These are phyloP conservation scores for Russula ochroleuca DNA, from an alignment of 768 basidiomycete genomes.

Conservation along the genomic window DNA sequence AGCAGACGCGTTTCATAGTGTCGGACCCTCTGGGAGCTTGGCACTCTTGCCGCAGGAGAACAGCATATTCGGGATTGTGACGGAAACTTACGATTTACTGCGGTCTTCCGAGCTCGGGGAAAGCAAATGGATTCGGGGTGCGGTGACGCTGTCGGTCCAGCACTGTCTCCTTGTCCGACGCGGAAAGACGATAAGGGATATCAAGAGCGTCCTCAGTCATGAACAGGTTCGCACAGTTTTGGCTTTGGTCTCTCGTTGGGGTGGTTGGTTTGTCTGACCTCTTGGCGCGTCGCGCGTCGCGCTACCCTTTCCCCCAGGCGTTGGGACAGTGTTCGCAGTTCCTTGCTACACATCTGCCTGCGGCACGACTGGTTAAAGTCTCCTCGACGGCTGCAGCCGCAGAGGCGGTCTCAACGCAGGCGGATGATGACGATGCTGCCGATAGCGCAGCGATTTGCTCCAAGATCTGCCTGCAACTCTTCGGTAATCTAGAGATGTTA, in stretches of 20 bases:
- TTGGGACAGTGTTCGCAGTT: slow-evolving; percentile 74
- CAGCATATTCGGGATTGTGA: slow-evolving; percentile 64
- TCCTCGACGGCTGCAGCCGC: slow-evolving; percentile 74
- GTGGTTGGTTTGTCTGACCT: no score
- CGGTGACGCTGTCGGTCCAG: slow-evolving; percentile 53
- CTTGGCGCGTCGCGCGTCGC: not conserved
- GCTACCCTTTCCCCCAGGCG: slow-evolving; percentile 43
- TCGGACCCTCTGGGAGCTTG: slow-evolving; percentile 44
- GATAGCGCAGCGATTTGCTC: slow-evolving; percentile 75
- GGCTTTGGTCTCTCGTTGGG: not conserved
- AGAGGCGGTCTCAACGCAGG: slow-evolving; percentile 39
- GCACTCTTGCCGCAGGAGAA: slow-evolving; percentile 83
- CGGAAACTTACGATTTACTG: slow-evolving; percentile 68
- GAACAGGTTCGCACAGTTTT: slow-evolving; percentile 54
- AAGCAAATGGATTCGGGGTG: slow-evolving; percentile 54
- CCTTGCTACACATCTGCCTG: slow-evolving; percentile 49
- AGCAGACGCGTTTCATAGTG: slow-evolving; percentile 54
- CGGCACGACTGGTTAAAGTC: slow-evolving; percentile 50
- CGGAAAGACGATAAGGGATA: slow-evolving; percentile 52
- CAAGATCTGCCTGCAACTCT: slow-evolving; percentile 53
- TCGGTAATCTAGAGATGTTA: slow-evolving; percentile 59
- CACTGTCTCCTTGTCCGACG: slow-evolving; percentile 65
- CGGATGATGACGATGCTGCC: slow-evolving; percentile 37
- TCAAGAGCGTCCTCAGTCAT: slow-evolving; percentile 65
- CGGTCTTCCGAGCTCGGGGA: slow-evolving; percentile 40